Percentiles rank a stretch among this genome's conserved stretches.
phyloP scores from a whole-genome alignment of 257 asterid species.

The Solanum megistacrolobum region DNA sequence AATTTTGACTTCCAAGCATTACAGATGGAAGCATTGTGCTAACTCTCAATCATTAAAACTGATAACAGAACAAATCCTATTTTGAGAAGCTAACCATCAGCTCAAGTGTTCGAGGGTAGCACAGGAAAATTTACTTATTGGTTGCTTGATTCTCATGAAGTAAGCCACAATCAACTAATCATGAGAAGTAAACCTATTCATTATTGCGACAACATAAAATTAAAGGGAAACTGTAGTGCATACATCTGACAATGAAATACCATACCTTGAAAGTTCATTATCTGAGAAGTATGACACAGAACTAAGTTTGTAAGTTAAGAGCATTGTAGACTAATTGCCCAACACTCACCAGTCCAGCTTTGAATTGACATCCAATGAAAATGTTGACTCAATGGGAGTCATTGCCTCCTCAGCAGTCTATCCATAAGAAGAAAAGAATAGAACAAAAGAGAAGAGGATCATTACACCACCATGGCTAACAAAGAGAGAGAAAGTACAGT shows the following conservation, averaged over 20 bases:
- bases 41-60: not conserved
- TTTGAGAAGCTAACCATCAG: not conserved
- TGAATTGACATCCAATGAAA: slow-evolving; percentile 90
- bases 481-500: not conserved
- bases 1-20: not conserved
- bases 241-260: not conserved
- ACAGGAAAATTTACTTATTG: not conserved
- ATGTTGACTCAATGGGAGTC: slow-evolving; percentile 98
- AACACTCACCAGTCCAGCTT: slow-evolving; percentile 81
- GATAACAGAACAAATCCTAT: not conserved
- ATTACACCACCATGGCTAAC: not conserved
- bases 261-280: not conserved
- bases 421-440: slow-evolving; percentile 12
- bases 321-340: not conserved
- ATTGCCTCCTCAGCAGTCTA: slow-evolving; percentile 99
- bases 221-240: not conserved
- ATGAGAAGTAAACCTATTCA: not conserved
- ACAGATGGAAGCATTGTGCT: not conserved
- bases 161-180: not conserved
- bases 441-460: not conserved
- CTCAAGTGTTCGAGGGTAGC: not conserved
- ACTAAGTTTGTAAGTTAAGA: not conserved
- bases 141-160: not conserved
- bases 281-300: not conserved
- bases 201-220: not conserved